A percentile compares a stretch with the other conserved stretches of the same genome.
Evolutionary conservation across 306 rosid species (phyloP).

Genomic region (Acacia melanoxylon): DNA sequence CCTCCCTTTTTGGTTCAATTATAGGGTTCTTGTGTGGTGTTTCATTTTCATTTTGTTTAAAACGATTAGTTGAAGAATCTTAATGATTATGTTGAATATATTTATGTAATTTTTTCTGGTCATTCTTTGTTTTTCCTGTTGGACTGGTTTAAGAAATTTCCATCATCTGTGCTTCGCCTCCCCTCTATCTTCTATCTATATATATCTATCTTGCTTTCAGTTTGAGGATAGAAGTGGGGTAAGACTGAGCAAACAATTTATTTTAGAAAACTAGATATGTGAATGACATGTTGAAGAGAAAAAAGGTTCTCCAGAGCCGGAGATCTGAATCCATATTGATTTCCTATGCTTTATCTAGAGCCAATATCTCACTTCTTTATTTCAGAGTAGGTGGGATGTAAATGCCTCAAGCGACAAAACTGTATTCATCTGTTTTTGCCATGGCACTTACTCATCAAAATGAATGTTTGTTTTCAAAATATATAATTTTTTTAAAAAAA

Average conservation of each 20-base stretch:
- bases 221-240: neutral
- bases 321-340: neutral
- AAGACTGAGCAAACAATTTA: neutral
- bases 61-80: neutral
- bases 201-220: neutral
- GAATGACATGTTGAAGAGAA: neutral
- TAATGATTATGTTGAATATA: neutral
- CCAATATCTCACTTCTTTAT: neutral
- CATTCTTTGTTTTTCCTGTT: neutral
- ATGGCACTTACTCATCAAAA: no score
- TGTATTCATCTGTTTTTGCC: neutral
- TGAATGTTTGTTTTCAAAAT: no score
- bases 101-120: neutral
- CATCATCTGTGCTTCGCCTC: neutral
- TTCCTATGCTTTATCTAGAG: neutral
- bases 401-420: neutral
- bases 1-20: neutral
- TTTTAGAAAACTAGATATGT: no score
- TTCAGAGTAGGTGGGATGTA: neutral
- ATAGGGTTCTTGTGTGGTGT: neutral
- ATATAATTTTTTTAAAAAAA: no score
- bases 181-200: neutral
- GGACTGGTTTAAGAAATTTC: neutral
- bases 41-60: neutral
- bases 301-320: neutral